A percentile compares a stretch with the other conserved stretches of the same genome.
Conservation (phyloP, 768 basidiomycete species). For the Rhizopogon rudus region DNA sequence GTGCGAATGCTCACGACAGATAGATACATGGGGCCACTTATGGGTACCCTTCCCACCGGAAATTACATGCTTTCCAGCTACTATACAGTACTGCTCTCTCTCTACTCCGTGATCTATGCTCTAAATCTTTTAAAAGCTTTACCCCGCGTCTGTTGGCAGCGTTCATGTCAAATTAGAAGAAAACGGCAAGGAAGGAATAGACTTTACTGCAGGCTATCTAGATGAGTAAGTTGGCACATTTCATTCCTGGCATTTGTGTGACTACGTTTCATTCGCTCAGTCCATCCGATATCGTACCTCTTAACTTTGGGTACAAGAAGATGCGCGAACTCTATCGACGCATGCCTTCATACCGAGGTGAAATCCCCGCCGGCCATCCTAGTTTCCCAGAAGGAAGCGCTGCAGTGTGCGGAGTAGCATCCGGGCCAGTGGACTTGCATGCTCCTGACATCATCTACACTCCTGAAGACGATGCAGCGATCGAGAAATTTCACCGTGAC, state of each 20-base stretch:
- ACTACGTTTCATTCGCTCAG: constrained; percentile 5
- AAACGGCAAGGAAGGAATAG: constrained; percentile 33
- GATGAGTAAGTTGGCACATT: constrained; percentile 29
- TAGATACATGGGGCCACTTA: neutral
- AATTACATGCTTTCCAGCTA: constrained; percentile 18
- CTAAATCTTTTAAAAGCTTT: constrained; percentile 15
- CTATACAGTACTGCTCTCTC: constrained; percentile 21
- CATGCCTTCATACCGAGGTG: constrained; percentile 39
- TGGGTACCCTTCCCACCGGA: constrained; percentile 2
- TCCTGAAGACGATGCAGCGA: neutral
- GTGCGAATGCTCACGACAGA: neutral
- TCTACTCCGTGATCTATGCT: neutral
- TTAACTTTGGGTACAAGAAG: constrained; percentile 24
- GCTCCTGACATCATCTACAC: neutral
- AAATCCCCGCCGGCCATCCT: constrained; percentile 15
- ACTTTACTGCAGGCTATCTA: constrained; percentile 44
- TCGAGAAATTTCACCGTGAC: too few species aligned
- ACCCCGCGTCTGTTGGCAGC: constrained; percentile 43
- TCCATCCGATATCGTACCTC: constrained; percentile 19
- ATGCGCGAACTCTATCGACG: constrained; percentile 25
- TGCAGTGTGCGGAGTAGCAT: constrained; percentile 18
- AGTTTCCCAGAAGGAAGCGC: constrained; percentile 15
- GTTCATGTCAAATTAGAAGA: constrained; percentile 42
- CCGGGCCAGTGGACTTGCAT: constrained; percentile 17
- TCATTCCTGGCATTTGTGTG: neutral